Percentiles rank a stretch among this genome's conserved stretches.
Conservation (phyloP, 768 basidiomycete species). For the Tubosaeta sp. region DNA sequence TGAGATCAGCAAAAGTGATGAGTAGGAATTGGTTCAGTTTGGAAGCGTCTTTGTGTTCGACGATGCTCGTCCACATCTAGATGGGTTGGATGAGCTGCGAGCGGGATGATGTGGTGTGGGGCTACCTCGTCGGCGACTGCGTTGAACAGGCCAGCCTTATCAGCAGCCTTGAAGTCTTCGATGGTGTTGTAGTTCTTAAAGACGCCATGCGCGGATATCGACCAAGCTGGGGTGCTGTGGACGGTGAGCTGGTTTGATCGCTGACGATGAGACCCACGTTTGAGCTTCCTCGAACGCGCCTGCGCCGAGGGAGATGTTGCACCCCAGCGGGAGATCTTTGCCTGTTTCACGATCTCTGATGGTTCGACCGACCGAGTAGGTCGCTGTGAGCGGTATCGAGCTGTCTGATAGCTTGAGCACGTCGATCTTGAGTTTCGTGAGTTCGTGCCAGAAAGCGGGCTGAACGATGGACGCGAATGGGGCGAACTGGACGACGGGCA, state of each 20-base stretch:
- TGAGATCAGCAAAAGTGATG: conserved; percentile 94
- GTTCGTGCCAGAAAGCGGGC: conserved; percentile 90
- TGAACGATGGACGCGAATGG: conserved; percentile 85
- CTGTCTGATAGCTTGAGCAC: conserved; percentile 79
- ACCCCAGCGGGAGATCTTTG: conserved; percentile 65
- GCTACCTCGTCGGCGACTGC: conserved; percentile 61
- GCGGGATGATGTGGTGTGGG: not conserved
- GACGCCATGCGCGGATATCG: conserved; percentile 54
- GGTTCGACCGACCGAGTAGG: conserved; percentile 66
- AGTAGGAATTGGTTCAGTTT: conserved; percentile 76
- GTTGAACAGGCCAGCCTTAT: conserved; percentile 87
- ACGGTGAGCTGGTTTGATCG: conserved; percentile 5
- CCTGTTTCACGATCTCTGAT: conserved; percentile 77
- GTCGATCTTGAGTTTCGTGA: conserved; percentile 88
- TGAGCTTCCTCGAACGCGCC: conserved; percentile 54
- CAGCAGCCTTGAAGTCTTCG: conserved; percentile 88
- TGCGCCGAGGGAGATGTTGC: conserved; percentile 58
- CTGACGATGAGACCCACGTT: conserved; percentile 37
- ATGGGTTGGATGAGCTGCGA: not conserved
- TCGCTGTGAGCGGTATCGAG: conserved; percentile 56
- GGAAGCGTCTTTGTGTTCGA: conserved; percentile 47
- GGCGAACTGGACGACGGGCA: conserved; percentile 78
- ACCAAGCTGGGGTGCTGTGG: conserved; percentile 43
- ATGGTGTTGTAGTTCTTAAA: conserved; percentile 97
- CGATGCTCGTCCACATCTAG: conserved; percentile 69